These are phyloP conservation scores for Pouteria campechiana DNA, from an alignment of 179 eudicot genomes.

Conservation along the genomic window DNA sequence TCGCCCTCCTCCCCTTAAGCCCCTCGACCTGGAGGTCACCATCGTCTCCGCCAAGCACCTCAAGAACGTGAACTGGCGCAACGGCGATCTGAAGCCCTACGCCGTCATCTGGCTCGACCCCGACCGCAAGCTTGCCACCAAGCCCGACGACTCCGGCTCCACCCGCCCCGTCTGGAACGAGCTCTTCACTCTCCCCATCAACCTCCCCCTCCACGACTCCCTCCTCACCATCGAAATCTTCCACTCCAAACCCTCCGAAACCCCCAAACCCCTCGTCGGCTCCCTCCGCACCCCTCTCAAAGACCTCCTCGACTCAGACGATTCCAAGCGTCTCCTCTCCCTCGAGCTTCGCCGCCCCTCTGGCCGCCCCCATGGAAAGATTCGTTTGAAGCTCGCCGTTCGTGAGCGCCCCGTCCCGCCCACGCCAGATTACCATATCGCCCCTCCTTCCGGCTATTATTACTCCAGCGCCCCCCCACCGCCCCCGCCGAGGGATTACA, in stretches of 20 bases:
- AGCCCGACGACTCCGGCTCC: slow-evolving; percentile 53
- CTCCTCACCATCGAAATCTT: slow-evolving; percentile 50
- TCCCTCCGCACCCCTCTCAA: slow-evolving; percentile 29
- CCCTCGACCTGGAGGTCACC: slow-evolving; percentile 50
- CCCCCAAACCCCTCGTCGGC: slow-evolving; percentile 62
- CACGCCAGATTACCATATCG: slow-evolving; percentile 28
- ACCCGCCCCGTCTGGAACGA: slow-evolving; percentile 88
- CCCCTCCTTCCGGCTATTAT: slow-evolving; percentile 38
- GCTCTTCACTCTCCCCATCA: slow-evolving; percentile 41
- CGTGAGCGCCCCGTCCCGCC: slow-evolving; percentile 28
- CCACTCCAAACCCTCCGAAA: slow-evolving; percentile 62
- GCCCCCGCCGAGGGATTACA: slow-evolving; percentile 4
- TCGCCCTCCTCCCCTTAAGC: slow-evolving; percentile 17
- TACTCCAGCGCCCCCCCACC: slow-evolving; percentile 48
- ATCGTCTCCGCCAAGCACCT: slow-evolving; percentile 74
- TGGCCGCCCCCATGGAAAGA: slow-evolving; percentile 71
- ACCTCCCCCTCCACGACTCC: slow-evolving; percentile 25
- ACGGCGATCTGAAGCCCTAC: slow-evolving; percentile 71
- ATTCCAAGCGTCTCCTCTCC: slow-evolving; percentile 9
- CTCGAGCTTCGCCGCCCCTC: slow-evolving; percentile 63
- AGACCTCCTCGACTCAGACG: slow-evolving; percentile 29
- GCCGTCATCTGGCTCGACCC: slow-evolving; percentile 72
- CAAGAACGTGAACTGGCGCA: slow-evolving; percentile 81
- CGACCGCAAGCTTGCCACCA: slow-evolving; percentile 60
- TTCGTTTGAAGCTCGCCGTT: slow-evolving; percentile 39